These are phyloP conservation scores for Phytophthora idaei DNA, from an alignment of 352 stramenopile genomes.

Conservation along the genomic window DNA sequence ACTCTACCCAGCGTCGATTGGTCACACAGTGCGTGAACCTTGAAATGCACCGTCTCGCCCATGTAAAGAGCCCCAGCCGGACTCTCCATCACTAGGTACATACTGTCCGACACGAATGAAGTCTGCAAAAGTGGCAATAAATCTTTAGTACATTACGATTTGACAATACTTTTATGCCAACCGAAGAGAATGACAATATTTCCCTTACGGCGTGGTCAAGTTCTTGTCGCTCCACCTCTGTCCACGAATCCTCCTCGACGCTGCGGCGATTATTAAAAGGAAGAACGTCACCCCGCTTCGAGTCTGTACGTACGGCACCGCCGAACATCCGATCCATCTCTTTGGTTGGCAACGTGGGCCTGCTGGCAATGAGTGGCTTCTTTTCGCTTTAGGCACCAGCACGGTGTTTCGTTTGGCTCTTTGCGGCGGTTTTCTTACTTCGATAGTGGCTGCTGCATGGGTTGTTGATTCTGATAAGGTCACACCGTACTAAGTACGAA, in stretches of 20 bases:
- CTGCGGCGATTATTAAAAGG: conserved; percentile 28
- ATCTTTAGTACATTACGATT: background rate
- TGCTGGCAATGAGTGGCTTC: background rate
- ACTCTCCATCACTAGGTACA: conserved; percentile 82
- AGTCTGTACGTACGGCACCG: background rate
- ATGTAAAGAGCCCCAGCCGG: conserved; percentile 57
- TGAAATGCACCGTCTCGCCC: conserved; percentile 74
- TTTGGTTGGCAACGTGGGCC: background rate
- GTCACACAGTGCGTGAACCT: conserved; percentile 75
- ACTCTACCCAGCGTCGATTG: conserved; percentile 51
- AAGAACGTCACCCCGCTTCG: conserved; percentile 10
- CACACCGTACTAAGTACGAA: conserved; percentile 17
- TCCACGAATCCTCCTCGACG: conserved; percentile 87
- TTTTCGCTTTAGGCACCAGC: background rate
- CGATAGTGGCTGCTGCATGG: background rate
- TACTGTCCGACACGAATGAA: conserved; percentile 77
- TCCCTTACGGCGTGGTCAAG: conserved; percentile 70
- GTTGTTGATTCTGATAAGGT: conserved; percentile 25
- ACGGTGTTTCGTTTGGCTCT: background rate
- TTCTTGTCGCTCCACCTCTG: conserved; percentile 79
- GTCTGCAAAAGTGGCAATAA: conserved; percentile 46
- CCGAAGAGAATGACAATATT: background rate
- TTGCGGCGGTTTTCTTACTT: conserved; percentile 3
- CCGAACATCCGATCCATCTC: conserved; percentile 26
- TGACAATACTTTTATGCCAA: conserved; percentile 14